These are phyloP conservation scores for Gossypium lobatum DNA, from an alignment of 441 rosid species.

Conservation along the genomic window DNA sequence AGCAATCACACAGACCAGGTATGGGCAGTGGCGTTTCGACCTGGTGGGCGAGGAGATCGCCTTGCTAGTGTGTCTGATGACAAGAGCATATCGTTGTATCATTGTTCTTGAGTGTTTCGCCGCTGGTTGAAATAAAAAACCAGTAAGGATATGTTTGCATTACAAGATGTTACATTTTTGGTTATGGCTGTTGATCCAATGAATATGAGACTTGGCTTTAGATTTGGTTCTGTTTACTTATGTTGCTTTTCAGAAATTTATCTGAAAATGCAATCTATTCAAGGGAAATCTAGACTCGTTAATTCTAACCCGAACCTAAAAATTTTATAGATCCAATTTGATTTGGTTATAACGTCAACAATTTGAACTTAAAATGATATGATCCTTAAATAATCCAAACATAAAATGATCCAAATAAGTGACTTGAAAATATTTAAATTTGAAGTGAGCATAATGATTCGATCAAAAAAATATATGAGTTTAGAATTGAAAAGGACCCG, in stretches of 20 bases:
- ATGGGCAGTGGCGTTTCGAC: conserved; percentile 85
- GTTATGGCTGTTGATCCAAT: not conserved
- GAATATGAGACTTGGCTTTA: not conserved
- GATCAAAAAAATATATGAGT: no score
- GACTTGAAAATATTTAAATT: no score
- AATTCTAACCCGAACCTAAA: no score
- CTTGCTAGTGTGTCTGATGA: conserved; percentile 94
- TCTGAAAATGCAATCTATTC: not conserved
- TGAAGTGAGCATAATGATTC: no score
- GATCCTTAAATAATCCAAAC: not conserved
- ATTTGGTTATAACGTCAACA: no score
- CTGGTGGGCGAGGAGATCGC: conserved; percentile 46
- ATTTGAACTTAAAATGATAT: no score
- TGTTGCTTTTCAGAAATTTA: not conserved
- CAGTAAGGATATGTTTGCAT: not conserved
- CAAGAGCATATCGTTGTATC: conserved; percentile 85
- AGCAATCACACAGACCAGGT: conserved; percentile 88
- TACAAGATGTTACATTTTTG: not conserved
- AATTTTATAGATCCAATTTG: no score
- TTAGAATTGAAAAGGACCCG: no score
- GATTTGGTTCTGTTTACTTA: not conserved
- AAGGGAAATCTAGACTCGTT: not conserved
- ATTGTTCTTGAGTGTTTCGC: conserved; percentile 45
- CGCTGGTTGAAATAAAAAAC: conserved; percentile 4
- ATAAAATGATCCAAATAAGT: no score